Conservation (phyloP, 2,329 filamentous ascomycete genomes). For the Xylaria digitata region DNA sequence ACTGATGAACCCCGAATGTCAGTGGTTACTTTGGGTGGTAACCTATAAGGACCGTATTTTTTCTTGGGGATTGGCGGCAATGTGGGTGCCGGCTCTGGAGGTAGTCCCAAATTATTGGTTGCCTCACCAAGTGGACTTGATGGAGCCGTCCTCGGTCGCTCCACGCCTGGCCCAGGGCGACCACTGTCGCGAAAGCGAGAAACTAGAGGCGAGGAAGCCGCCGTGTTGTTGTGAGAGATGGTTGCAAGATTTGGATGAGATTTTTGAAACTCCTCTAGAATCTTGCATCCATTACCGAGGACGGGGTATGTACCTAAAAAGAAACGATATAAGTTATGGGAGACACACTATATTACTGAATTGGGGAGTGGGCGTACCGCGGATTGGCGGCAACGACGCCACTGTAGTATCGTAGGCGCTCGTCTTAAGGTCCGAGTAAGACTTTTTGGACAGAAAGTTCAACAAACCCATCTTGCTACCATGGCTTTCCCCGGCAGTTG, state of each 20-base stretch:
- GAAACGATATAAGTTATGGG: constrained; percentile 36
- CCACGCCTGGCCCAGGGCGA: constrained; percentile 43
- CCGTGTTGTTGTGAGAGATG: constrained; percentile 39
- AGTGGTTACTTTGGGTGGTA: constrained; percentile 43
- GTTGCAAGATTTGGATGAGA: constrained; percentile 48
- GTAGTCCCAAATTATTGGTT: constrained; percentile 35
- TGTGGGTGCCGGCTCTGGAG: constrained; percentile 11
- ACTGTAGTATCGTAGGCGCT: constrained; percentile 54
- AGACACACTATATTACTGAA: constrained; percentile 39
- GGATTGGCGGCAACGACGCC: constrained; percentile 53
- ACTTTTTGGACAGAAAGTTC: constrained; percentile 51
- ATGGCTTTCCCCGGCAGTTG: constrained; percentile 10
- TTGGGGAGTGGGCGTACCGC: constrained; percentile 48
- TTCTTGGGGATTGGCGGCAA: constrained; percentile 41
- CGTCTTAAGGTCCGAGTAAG: constrained; percentile 47
- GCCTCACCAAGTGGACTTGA: constrained; percentile 35
- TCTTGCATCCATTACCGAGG: constrained; percentile 55
- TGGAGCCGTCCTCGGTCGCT: constrained; percentile 55
- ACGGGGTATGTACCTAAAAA: constrained; percentile 55
- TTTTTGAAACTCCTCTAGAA: constrained; percentile 53
- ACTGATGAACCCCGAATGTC: constrained; percentile 28
- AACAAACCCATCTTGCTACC: constrained; percentile 51
- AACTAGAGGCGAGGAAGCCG: constrained; percentile 49
- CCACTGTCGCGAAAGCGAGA: constrained; percentile 47
- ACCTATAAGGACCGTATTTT: constrained; percentile 45